Evolutionary conservation across 352 stramenopile species (phyloP), one percentile per base, ranked within the genome.

Genomic region (Pythium plurisporium): DNA sequence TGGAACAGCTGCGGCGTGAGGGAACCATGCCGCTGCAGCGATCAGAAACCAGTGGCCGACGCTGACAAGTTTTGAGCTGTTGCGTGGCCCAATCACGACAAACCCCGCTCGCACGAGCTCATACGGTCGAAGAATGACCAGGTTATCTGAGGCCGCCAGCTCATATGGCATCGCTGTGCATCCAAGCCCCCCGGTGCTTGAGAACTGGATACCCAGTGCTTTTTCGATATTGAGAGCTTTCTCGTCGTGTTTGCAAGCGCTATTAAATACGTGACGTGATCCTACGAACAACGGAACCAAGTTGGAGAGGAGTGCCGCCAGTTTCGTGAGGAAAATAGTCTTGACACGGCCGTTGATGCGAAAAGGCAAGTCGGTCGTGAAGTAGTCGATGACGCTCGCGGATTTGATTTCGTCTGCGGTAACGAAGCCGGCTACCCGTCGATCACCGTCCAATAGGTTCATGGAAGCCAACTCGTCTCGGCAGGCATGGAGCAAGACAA

Each of bases 401-500:
- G 19, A 17, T 4, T 34, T 31, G 25, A 70, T 25, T 26, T 71
- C 53, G 20, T 64, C 49, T 3, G 64, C 51, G 8, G 30, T 47
- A 9, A 71, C 41, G 4, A 65, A 20, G 4, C 42, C 55, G 1
- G 12, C 12, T 1, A 67, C 29, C 2, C 59, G 46, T 11, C 51
- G 46, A 6, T 57, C 41, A 31, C 56, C 37, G 5, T 31, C 23
- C 26, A 71, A 31, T 34, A 42, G 42, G 4, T 26, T 19, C 14
- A 20, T 37, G 3, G 34, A 12, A 10, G 40, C 26, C 4, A 58
- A 7, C 2, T 40, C 19, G 11, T 30, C 9, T 37, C 56, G 56
- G 19, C 50, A 47, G 12, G 31, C 47, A 34, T 73, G 68, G 29
- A 67, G 31, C 6, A 36, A 22, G 10, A 30, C 59, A 8, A 73